Evolutionary conservation across 140 eudicot genomes (phyloP).

Genomic region (Bidens hawaiensis): DNA sequence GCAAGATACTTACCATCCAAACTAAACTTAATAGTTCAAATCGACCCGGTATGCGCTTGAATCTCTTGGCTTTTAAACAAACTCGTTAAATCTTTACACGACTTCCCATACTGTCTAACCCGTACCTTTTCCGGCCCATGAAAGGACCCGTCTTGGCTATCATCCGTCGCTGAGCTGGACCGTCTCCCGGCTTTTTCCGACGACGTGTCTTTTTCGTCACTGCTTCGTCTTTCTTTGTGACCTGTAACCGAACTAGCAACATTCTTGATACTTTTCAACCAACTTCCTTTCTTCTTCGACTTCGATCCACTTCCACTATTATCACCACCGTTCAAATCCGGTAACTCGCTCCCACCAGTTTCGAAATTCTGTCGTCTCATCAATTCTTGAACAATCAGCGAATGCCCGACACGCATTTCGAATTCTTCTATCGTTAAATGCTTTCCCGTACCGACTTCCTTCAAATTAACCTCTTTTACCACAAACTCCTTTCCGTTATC

Average conservation of each 20-base stretch:
- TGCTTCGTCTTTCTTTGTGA: conserved; percentile 68
- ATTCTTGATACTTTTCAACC: conserved; percentile 77
- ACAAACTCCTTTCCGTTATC: conserved; percentile 96
- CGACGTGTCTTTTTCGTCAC: conserved; percentile 92
- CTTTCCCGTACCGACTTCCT: conserved; percentile 83
- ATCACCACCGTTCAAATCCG: conserved; percentile 34
- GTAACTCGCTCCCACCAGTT: conserved; percentile 41
- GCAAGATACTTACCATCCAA: conserved; percentile 92
- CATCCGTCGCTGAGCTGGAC: conserved; percentile 96
- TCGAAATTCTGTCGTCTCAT: conserved; percentile 96
- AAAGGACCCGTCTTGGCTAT: conserved; percentile 83
- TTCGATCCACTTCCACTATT: conserved; percentile 48
- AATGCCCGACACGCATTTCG: conserved; percentile 88
- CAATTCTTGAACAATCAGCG: conserved; percentile 89
- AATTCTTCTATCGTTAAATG: conserved; percentile 92
- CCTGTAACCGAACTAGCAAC: conserved; percentile 83
- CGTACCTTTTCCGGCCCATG: conserved; percentile 91
- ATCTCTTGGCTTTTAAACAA: conserved; percentile 84
- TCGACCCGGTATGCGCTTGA: conserved; percentile 85
- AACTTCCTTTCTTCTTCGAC: conserved; percentile 68
- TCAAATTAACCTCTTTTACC: conserved; percentile 81
- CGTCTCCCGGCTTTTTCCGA: conserved; percentile 94
- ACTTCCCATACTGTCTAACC: conserved; percentile 81
- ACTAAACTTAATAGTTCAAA: conserved; percentile 89
- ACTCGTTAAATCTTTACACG: conserved; percentile 72